Base-by-base conservation (phyloP, 2,329 filamentous ascomycete genomes). In the Colletotrichum sidae region DNA sequence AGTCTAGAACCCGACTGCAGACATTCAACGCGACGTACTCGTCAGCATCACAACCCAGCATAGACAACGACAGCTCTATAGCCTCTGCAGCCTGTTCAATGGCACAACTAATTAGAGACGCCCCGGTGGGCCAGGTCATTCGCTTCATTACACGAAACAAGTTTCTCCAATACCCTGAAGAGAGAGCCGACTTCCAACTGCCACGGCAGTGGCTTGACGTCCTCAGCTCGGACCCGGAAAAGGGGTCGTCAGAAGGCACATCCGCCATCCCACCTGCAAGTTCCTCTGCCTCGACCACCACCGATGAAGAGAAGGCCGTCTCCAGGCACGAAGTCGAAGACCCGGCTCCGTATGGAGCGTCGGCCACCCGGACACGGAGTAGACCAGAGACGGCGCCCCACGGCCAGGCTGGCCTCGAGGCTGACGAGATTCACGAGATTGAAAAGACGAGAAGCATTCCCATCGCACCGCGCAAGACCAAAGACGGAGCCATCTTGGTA, bases 161-260 rank as follows among this genome's bases (percentile, higher is more conserved):
- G 46, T 72, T 84, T 47, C 77, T 90, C 11, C 80, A 82, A 63
- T 90, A 89, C 65, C 86, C 87, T 13, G 88, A 90, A 76, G 88
- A 90, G 68, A 78, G 77, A 65, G 69, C 82, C 25, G 85, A 78
- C 69, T 90, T 89, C 69, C 71, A 82, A 62, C 76, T 85, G 5
- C 87, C 86, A 4, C 72, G 75, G 25, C 63, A 74, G 2, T 80
- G 78, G 77, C 61, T 76, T 38, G 68, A 70, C n/a, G 70, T 80
- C 44, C 51, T 79, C 37, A 73, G 78, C 68, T 75, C 58, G 71
- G 72, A 9, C 3, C 33, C 38, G 7, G 56, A 41, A 11, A 53
- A 57, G 10, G 33, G 38, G 33, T 50, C 39, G 10, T 35, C 44
- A 8, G 54, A 34, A n/a, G 33, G 35, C n/a, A 39, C 51, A 17